Conservation (phyloP, 371 early-diverging fungal species). For the Lichtheimia ornata region DNA sequence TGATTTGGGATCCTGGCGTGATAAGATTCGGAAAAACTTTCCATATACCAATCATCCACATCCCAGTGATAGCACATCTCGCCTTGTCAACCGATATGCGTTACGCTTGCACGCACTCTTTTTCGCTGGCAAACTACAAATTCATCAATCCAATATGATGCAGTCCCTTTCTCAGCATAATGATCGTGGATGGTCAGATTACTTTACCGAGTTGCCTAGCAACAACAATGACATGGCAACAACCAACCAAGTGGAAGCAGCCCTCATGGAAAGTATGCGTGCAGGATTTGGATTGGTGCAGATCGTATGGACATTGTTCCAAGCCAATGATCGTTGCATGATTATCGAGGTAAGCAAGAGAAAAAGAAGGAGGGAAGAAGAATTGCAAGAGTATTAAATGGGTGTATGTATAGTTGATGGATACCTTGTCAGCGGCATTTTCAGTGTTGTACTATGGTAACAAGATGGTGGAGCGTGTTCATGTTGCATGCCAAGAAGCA, state of each 20-base stretch:
- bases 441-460: constrained; percentile 35
- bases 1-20: constrained; percentile 14
- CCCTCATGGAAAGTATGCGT: constrained; percentile 22
- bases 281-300: constrained; percentile 29
- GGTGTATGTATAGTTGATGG: constrained; percentile 14
- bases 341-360: constrained; percentile 23
- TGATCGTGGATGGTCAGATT: constrained; percentile 22
- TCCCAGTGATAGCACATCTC: neutral
- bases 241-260: constrained; percentile 17
- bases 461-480: constrained; percentile 18
- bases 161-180: constrained; percentile 7
- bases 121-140: constrained; percentile 24
- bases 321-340: constrained; percentile 23
- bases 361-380: neutral
- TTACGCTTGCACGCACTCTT: constrained; percentile 25
- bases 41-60: neutral
- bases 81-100: neutral
- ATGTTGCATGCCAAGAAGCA: constrained; percentile 5
- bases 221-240: constrained; percentile 7
- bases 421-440: constrained; percentile 25
- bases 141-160: constrained; percentile 30
- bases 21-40: constrained; percentile 7
- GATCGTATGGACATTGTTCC: constrained; percentile 16
- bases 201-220: constrained; percentile 14
- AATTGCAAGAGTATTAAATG: neutral